Base-by-base conservation (phyloP, 495 filamentous ascomycete genomes). In the Penicillium malachiteum region DNA sequence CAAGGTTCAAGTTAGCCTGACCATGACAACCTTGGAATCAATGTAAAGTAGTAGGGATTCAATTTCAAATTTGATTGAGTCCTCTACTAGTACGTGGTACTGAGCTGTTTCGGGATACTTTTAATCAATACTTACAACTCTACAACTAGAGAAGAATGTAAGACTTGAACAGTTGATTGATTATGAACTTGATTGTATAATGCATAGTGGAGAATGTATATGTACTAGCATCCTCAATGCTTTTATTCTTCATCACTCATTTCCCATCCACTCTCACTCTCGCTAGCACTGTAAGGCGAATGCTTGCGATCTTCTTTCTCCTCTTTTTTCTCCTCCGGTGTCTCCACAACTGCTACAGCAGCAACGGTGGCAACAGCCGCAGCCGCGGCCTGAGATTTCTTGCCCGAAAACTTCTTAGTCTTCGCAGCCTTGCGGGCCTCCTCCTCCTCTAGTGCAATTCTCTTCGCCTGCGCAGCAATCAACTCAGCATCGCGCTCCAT, bases 221-320 rank as follows among this genome's bases (percentile, higher is more conserved):
- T 50, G 12, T 50, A 50, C 48, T 35, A 40, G 21, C 21, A 18
- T 2, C 16, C 18, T 26, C 14, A 10, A 11, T 39, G 37, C 3
- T 14, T 21, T 7, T 21, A 2, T 40, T 41, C 37, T 35, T n/a
- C n/a, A 44, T 55, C 69, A 62, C 72, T 72, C 0, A 62, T 73
- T 45, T 61, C 65, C 75, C 75, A 78, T 11, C 73, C 75, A 41
- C 59, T 65, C 52, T 78, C 75, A 58, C 73, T 77, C 53, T 78
- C 75, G 57, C 71, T 73, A 0, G 70, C 72, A 68, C 67, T 71
- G 67, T 70, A 78, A 12, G 61, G 55, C 10, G 68, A 71, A 3
- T 51, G 48, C n/a, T 42, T 38, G 17, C 49, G 48, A 17, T n/a
- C 39, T 7, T n/a, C 14, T 41, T n/a, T n/a, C 46, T 55, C 18